Evolutionary conservation across 768 basidiomycete species (phyloP), one percentile per base, ranked within the genome.

Genomic region (Pluteus cervinus): DNA sequence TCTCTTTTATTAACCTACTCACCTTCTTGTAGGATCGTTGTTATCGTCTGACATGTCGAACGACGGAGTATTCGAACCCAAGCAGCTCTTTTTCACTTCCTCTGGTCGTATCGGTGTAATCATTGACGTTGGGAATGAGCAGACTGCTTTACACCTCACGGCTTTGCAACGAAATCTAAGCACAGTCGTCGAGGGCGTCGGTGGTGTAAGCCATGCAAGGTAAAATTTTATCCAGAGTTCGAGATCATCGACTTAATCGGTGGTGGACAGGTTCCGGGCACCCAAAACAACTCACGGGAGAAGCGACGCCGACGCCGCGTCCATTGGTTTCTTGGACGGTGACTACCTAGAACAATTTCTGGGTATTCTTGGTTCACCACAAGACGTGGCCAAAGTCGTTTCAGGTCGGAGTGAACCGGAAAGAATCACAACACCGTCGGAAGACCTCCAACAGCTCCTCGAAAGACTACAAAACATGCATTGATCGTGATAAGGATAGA

Each of bases 251-350:
- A n/a, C n/a, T n/a, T n/a, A n/a, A n/a, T n/a, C n/a, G n/a, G n/a
- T n/a, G n/a, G n/a, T n/a, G n/a, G n/a, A 0, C 34, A 91, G 88
- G 45, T 87, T 73, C 56, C 73, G 90, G 36, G 67, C 84, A 0
- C 87, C 88, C 0, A 76, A 75, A 45, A 75, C 65, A 25, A 62
- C 62, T 0, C 53, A 61, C 16, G 78, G 81, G 5, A 65, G 67
- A 16, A 77, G 71, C 33, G 83, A 86, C 47, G 65, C 70, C 6
- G 73, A 81, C 22, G 48, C 57, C 18, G 48, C 69, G 1, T 70
- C 83, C 2, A 70, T 68, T 26, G 90, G 89, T 11, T 91, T 96
- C 68, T 65, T 96, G 20, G 91, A 96, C 43, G 92, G 91, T 1
- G 84, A 88, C 51, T 86, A 91, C 45, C 53, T 96, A 14, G 86